Conservation (phyloP, 2,329 filamentous ascomycete species). For the Bisporella sp. region DNA sequence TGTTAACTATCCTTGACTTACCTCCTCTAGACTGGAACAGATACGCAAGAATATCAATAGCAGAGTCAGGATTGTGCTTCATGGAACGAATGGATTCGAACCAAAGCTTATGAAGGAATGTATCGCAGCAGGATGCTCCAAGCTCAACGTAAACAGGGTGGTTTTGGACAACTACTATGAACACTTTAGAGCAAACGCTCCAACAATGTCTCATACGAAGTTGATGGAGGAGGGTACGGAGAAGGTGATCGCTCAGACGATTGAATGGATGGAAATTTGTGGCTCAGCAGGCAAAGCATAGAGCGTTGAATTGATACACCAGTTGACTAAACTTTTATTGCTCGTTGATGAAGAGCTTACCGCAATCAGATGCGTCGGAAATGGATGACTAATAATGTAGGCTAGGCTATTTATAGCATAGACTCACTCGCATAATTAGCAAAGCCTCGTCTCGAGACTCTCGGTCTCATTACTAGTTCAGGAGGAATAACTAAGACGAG, state of each 20-base stretch:
- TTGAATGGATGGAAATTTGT: too few relatives aligned
- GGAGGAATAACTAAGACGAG: too few relatives aligned
- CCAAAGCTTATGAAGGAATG: constrained; percentile 42
- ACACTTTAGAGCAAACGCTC: background rate
- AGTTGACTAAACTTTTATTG: too few relatives aligned
- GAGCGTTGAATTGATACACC: too few relatives aligned
- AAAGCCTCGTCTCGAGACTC: too few relatives aligned
- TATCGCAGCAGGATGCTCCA: constrained; percentile 38
- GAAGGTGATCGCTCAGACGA: background rate
- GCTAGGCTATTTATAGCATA: too few relatives aligned
- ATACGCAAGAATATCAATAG: constrained; percentile 24
- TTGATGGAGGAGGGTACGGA: background rate
- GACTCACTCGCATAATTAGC: too few relatives aligned
- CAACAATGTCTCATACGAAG: background rate
- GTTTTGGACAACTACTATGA: constrained; percentile 13
- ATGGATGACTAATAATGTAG: too few relatives aligned
- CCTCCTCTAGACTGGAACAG: constrained; percentile 30
- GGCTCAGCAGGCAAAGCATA: too few relatives aligned
- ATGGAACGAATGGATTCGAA: constrained; percentile 49
- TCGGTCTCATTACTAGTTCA: too few relatives aligned
- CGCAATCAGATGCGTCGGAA: too few relatives aligned
- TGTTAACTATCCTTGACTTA: constrained; percentile 18
- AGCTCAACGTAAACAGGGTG: constrained; percentile 24
- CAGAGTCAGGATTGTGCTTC: constrained; percentile 42
- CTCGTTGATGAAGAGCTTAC: too few relatives aligned